These are phyloP conservation scores for Amaranthus cruentus DNA, from an alignment of 148 eudicot species.

Conservation along the genomic window DNA sequence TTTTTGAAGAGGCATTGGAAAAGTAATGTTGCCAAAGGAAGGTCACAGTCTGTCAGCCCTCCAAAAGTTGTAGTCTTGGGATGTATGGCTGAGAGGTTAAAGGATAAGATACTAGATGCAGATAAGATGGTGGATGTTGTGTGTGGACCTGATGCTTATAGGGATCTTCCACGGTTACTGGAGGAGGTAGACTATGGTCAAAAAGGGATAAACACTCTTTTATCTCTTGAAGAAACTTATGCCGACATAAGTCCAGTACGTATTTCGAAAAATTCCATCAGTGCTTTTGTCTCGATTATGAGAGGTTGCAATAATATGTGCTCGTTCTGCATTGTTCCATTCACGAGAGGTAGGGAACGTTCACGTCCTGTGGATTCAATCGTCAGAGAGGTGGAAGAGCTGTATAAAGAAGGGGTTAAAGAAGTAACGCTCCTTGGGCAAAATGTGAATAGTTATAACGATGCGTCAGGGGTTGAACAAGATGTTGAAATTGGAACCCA, in stretches of 20 bases:
- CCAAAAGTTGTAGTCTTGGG: slow-evolving; percentile 99
- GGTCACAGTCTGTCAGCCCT: slow-evolving; percentile 72
- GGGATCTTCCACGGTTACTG: slow-evolving; percentile 82
- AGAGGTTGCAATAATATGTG: slow-evolving; percentile 99
- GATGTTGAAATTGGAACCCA: slow-evolving; percentile 54
- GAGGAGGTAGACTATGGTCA: slow-evolving; percentile 95
- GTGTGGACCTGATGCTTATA: slow-evolving; percentile 96
- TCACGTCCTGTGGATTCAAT: slow-evolving; percentile 97
- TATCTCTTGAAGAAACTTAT: slow-evolving; percentile 96
- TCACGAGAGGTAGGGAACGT: slow-evolving; percentile 95
- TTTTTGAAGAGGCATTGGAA: slow-evolving; percentile 95
- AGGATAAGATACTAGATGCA: slow-evolving; percentile 96
- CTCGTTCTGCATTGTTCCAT: slow-evolving; percentile 95
- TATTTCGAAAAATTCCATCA: slow-evolving; percentile 65
- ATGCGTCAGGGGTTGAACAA: slow-evolving; percentile 54
- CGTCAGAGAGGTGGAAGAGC: slow-evolving; percentile 85
- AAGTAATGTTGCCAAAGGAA: slow-evolving; percentile 71
- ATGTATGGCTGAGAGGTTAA: slow-evolving; percentile 96
- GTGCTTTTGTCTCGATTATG: slow-evolving; percentile 95
- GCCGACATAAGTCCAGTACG: slow-evolving; percentile 94
- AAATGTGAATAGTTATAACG: slow-evolving; percentile 96
- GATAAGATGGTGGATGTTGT: slow-evolving; percentile 99
- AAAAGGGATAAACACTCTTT: slow-evolving; percentile 95
- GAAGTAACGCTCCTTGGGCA: slow-evolving; percentile 96
- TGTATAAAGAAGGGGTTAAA: slow-evolving; percentile 84